phyloP scores from a whole-genome alignment of 768 basidiomycete species.

The Chiua virens region DNA sequence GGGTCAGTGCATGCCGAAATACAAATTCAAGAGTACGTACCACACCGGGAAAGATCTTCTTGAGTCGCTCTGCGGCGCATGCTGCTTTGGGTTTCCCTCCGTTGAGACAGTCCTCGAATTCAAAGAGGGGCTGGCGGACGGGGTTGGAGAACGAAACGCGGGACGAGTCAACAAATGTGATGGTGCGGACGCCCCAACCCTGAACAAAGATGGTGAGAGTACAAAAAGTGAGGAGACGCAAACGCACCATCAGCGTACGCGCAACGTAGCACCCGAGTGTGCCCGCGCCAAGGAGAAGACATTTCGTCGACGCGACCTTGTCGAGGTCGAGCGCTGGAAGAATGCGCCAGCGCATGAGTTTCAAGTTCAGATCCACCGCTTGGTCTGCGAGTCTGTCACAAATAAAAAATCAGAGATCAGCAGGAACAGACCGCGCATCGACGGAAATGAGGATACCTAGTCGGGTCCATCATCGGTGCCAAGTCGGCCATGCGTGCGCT shows the following conservation, averaged over 20 bases:
- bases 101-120: constrained; percentile 88
- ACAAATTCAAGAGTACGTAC: constrained; percentile 45
- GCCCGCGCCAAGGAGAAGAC: constrained; percentile 90
- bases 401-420: background rate
- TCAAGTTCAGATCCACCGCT: constrained; percentile 96
- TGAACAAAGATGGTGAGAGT: constrained; percentile 26
- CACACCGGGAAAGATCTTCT: constrained; percentile 90
- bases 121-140: constrained; percentile 94
- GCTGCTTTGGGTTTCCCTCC: constrained; percentile 95
- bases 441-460: constrained; percentile 46
- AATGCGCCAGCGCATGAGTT: constrained; percentile 97
- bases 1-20: background rate
- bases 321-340: constrained; percentile 88
- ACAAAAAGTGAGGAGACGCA: background rate
- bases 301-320: constrained; percentile 75
- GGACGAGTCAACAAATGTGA: constrained; percentile 90
- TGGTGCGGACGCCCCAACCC: constrained; percentile 96
- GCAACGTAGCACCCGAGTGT: constrained; percentile 97
- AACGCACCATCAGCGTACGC: constrained; percentile 73
- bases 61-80: constrained; percentile 81
- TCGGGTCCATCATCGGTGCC: constrained; percentile 95
- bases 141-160: constrained; percentile 97
- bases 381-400: constrained; percentile 79
- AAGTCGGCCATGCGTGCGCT: constrained; percentile 87
- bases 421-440: background rate